Conservation (phyloP, 805 yeast genomes). For the Saccharomyces eubayanus region DNA sequence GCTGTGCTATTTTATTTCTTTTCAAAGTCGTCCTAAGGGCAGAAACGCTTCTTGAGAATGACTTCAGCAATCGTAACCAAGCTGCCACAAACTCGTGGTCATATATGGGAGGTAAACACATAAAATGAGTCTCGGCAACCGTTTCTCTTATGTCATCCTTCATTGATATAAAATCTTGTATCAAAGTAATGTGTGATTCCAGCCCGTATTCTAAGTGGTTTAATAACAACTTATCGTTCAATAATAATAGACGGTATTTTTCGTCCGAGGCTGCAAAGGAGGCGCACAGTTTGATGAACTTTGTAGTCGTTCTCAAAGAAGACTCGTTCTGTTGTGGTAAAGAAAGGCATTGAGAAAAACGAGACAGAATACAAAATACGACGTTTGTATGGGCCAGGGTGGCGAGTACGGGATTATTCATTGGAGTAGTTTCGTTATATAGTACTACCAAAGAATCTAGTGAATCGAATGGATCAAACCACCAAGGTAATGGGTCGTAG, state of each 20-base stretch:
- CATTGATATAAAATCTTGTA: conserved; percentile 16
- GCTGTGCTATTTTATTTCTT: conserved; percentile 21
- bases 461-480: conserved; percentile 28
- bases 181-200: conserved; percentile 14
- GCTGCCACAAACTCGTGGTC: conserved; percentile 19
- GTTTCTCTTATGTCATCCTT: conserved; percentile 7
- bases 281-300: conserved; percentile 24
- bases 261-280: conserved; percentile 25
- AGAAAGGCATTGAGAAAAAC: conserved; percentile 19
- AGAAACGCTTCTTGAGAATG: conserved; percentile 29
- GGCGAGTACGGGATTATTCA: conserved; percentile 20
- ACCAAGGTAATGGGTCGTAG: conserved; percentile 22
- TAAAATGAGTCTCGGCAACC: background rate
- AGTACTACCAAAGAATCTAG: conserved; percentile 15
- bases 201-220: conserved; percentile 18
- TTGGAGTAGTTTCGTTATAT: conserved; percentile 19
- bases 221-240: conserved; percentile 17
- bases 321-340: conserved; percentile 11
- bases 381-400: conserved; percentile 20
- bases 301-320: conserved; percentile 13
- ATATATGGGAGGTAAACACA: conserved; percentile 17
- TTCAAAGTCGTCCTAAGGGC: conserved; percentile 25
- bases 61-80: conserved; percentile 27
- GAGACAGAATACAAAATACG: conserved; percentile 17
- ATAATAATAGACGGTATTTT: conserved; percentile 16